Evolutionary conservation across 2,329 filamentous ascomycete genomes (phyloP).

Genomic region (Beauveria brongniartii): DNA sequence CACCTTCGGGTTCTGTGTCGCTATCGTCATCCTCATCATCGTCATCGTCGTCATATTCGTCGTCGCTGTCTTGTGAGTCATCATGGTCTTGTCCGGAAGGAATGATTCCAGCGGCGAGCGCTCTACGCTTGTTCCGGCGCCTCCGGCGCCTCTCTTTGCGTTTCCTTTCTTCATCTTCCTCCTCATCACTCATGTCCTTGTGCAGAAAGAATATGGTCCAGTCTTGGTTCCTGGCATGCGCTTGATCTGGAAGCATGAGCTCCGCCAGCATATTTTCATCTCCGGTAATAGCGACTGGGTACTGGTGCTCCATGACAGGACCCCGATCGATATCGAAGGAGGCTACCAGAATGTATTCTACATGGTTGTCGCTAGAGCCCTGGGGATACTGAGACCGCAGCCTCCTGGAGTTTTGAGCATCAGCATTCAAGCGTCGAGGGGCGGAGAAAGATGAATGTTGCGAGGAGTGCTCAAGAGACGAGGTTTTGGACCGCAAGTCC

Average conservation of each 20-base stretch:
- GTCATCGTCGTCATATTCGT: slow-evolving; percentile 41
- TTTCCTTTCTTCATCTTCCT: slow-evolving; percentile 65
- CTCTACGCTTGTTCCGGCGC: slow-evolving; percentile 43
- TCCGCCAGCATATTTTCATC: slow-evolving; percentile 98
- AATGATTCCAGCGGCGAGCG: slow-evolving; percentile 41
- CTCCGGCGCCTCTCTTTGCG: slow-evolving; percentile 46
- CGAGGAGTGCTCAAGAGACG: slow-evolving; percentile 51
- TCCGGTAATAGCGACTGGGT: slow-evolving; percentile 86
- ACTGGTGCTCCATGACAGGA: slow-evolving; percentile 97
- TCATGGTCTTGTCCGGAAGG: slow-evolving; percentile 36
- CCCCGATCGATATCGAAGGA: slow-evolving; percentile 96
- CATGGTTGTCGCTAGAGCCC: slow-evolving; percentile 78
- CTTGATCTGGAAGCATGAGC: slow-evolving; percentile 96
- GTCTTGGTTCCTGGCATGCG: slow-evolving; percentile 88
- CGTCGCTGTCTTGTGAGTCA: slow-evolving; percentile 34
- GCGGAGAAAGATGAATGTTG: slow-evolving; percentile 53
- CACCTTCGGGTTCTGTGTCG: slow-evolving; percentile 58
- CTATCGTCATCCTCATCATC: slow-evolving; percentile 46
- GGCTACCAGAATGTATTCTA: slow-evolving; percentile 96
- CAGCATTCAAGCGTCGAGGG: slow-evolving; percentile 41
- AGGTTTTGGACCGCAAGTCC: slow-evolving; percentile 52
- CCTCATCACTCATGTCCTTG: slow-evolving; percentile 80
- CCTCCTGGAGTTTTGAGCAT: slow-evolving; percentile 44
- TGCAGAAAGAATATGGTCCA: slow-evolving; percentile 99
- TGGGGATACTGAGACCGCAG: slow-evolving; percentile 69